Base-by-base conservation (phyloP, 2,329 filamentous ascomycete species). In the Tolypocladium nubicola region DNA sequence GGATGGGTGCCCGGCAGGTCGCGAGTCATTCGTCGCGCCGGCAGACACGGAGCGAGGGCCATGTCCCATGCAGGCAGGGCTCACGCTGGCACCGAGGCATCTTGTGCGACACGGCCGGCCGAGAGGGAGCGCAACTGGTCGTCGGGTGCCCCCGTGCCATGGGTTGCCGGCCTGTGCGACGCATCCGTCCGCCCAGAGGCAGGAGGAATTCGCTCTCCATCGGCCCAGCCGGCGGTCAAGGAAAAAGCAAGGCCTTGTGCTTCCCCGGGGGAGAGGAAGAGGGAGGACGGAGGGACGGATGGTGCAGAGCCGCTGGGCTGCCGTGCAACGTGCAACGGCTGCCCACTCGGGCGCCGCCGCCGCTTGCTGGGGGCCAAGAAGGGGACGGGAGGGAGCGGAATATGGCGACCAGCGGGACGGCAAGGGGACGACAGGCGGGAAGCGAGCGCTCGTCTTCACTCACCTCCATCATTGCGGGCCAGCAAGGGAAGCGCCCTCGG, bases 391-490 rank as follows among this genome's bases (percentile, higher is more conserved):
- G 47, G 16, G 30, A 19, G 21, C 23, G 26, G 47, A 21, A 19
- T 19, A 21, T 14, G 47, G 47, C 47, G 47, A 13, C 47, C 47
- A 52, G 37, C 47, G 19, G 45, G 6, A 16, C 47, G 30, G 16
- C 45, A 2, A 26, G 43, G 43, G 43, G 43, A 21, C 45, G 45
- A 19, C 47, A 35, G 47, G 3, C 30, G 47, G 2, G 19, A 50
- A 50, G 21, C 40, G 13, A 41, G 43, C 14, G 40, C 53, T 53
- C 45, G 23, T 38, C 26, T 13, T 40, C 49, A 56, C 60, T 58
- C 53, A 61, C 60, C 60, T 61, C 58, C 50, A 56, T 58, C 37
- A 43, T 55, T 53, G 41, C 55, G 23, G 54, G 43, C 23, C n/a
- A 21, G 30, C 21, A 16, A 13, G 19, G n/a, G 40, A n/a, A 30